Base-by-base conservation (phyloP, 257 asterid genomes). In the Solanum habrochaites region DNA sequence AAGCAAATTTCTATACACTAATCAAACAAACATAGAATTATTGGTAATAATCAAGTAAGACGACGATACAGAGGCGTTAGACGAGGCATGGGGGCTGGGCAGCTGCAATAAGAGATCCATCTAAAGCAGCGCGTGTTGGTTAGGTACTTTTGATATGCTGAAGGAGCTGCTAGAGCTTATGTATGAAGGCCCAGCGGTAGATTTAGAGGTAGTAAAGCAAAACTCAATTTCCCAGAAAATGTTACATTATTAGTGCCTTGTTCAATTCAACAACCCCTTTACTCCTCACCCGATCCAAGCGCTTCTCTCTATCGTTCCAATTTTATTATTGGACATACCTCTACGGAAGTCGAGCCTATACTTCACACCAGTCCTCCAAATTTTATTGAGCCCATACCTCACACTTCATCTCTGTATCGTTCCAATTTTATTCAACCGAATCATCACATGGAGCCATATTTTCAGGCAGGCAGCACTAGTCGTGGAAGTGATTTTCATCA, bases 11-110 rank as follows among this genome's bases (percentile, higher is more conserved):
- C 89, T 91, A 85, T 91, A 89, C 64, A 62, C 85, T 21, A 71
- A 31, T 11, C 58, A 87, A 7, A 39, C 82, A 67, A 13, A 37
- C 58, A 58, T 0, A 70, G 40, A 2, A 70, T 37, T 32, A 69
- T 3, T 4, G 39, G 0, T 6, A 21, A 40, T 85, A 67, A 7
- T 69, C 20, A 81, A 85, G 32, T 78, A 20, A 82, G 83, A 72
- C 83, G 90, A 64, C 87, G 77, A 83, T 92, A 92, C 91, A 86
- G 96, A 52, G 96, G 96, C 69, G 94, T 93, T 1, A 75, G 94
- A 78, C 86, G 72, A 72, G 96, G 89, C 96, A 25, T 93, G 94
- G 96, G 96, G 96, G 3, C 85, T 93, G 93, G 93, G 96, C 96
- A 1, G 94, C 94, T 14, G 94, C 92, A 72, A 93, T 92, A 4